A percentile compares a stretch with the other conserved stretches of the same genome.
Evolutionary conservation across 2,329 filamentous ascomycete genomes (phyloP).

Genomic region (Neofusicoccum parvum): DNA sequence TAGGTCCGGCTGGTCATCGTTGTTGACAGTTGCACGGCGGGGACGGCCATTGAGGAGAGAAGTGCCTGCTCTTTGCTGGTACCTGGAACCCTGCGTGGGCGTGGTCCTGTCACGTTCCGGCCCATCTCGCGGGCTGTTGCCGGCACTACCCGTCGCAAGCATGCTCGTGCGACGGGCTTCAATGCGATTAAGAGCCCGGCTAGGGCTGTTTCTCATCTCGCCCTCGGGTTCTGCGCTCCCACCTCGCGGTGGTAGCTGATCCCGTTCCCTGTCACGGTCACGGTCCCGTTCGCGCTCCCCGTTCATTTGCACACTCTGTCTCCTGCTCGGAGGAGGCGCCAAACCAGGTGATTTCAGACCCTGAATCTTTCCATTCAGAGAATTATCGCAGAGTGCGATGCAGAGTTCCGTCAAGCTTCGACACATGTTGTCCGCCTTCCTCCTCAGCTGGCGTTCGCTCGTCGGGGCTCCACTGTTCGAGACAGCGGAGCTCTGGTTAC

Average conservation of each 20-base stretch:
- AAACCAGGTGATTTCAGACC: slow-evolving; percentile 13
- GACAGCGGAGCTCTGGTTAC: slow-evolving; percentile 65
- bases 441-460: slow-evolving; percentile 80
- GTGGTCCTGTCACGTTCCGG: slow-evolving; percentile 19
- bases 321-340: slow-evolving; percentile 5
- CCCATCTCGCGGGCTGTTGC: slow-evolving; percentile 35
- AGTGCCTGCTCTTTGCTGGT: neutral
- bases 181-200: slow-evolving; percentile 45
- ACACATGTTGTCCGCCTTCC: slow-evolving; percentile 91
- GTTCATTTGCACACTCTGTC: slow-evolving; percentile 15
- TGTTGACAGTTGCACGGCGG: slow-evolving; percentile 20
- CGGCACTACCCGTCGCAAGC: slow-evolving; percentile 29
- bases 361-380: slow-evolving; percentile 26
- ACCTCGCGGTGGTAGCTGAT: slow-evolving; percentile 16
- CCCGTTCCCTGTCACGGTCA: slow-evolving; percentile 11
- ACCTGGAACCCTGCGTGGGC: slow-evolving; percentile 13
- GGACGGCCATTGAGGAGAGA: slow-evolving; percentile 6
- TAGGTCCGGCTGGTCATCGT: slow-evolving; percentile 29
- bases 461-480: slow-evolving; percentile 60
- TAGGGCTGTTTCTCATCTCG: slow-evolving; percentile 36
- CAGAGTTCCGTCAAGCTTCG: slow-evolving; percentile 91
- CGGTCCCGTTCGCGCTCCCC: slow-evolving; percentile 9
- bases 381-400: slow-evolving; percentile 66
- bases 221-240: slow-evolving; percentile 40
- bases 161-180: slow-evolving; percentile 46